phyloP scores from a whole-genome alignment of 495 filamentous ascomycete genomes.

The Aspergillus cristatus region DNA sequence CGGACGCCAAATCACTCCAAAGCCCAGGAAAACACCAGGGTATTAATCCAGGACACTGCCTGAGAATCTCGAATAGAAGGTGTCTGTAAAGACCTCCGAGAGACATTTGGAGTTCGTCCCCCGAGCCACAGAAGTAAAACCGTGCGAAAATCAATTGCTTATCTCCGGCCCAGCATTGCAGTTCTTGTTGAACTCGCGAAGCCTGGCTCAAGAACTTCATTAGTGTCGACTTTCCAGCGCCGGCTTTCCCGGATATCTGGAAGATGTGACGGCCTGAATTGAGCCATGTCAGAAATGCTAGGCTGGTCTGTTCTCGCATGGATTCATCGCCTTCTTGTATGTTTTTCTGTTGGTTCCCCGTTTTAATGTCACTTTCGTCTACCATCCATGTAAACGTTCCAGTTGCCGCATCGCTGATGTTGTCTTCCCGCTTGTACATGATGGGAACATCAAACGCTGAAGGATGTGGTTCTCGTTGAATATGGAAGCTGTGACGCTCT shows the following conservation, averaged over 20 bases:
- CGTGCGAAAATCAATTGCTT: slow-evolving; percentile 22
- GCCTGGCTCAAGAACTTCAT: slow-evolving; percentile 29
- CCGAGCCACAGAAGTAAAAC: slow-evolving; percentile 41
- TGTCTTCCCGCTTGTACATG: not conserved
- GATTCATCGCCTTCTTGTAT: not conserved
- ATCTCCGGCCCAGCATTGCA: slow-evolving; percentile 19
- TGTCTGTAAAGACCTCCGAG: slow-evolving; percentile 33
- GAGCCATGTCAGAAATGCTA: no score
- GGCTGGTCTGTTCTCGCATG: no score
- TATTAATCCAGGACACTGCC: slow-evolving; percentile 22
- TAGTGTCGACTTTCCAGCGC: slow-evolving; percentile 38
- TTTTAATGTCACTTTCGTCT: slow-evolving; percentile 4
- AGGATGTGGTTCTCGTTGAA: no score
- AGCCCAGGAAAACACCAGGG: slow-evolving; percentile 7
- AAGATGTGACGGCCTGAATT: slow-evolving; percentile 17
- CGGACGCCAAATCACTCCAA: not conserved
- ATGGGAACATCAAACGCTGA: not conserved
- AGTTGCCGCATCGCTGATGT: slow-evolving; percentile 14
- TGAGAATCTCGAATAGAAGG: slow-evolving; percentile 30
- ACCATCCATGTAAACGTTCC: slow-evolving; percentile 22
- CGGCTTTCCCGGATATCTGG: slow-evolving; percentile 31
- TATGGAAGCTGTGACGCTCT: no score
- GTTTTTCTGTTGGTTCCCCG: not conserved
- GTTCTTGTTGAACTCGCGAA: slow-evolving; percentile 4
- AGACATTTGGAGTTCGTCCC: slow-evolving; percentile 27